These are phyloP conservation scores for Ceratobasidium sp. DNA, from an alignment of 1,284 basidiomycete species.

Conservation along the genomic window DNA sequence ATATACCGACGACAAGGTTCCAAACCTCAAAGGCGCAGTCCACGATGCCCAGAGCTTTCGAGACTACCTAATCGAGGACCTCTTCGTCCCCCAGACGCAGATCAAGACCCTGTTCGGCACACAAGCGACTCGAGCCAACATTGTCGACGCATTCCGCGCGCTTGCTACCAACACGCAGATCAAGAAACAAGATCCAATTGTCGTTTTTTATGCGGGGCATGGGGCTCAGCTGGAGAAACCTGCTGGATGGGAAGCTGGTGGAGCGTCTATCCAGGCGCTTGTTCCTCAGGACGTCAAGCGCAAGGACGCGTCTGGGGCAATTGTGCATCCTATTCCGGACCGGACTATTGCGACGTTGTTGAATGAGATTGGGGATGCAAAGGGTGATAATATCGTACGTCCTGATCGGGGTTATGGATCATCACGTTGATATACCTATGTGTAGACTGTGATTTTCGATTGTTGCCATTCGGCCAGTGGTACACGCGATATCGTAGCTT, in stretches of 20 bases:
- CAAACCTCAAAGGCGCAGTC: constrained; percentile 13
- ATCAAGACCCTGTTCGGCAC: neutral
- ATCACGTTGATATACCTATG: neutral
- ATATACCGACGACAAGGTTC: neutral
- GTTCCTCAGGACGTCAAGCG: constrained; percentile 11
- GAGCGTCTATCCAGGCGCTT: neutral
- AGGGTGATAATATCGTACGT: constrained; percentile 41
- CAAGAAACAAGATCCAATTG: constrained; percentile 6
- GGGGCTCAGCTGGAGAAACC: constrained; percentile 8
- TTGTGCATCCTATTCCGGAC: constrained; percentile 19
- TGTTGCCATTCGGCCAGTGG: constrained; percentile 18
- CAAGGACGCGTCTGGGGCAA: neutral
- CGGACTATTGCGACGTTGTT: constrained; percentile 24
- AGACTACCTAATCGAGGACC: neutral
- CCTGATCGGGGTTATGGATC: neutral
- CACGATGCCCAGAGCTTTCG: neutral
- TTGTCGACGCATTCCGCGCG: neutral
- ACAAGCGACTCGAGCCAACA: constrained; percentile 5
- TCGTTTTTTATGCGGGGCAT: constrained; percentile 29
- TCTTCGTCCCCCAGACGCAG: neutral
- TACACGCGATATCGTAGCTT: neutral
- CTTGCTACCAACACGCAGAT: neutral
- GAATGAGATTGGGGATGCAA: neutral
- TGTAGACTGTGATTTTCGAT: constrained; percentile 39
- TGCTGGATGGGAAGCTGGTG: constrained; percentile 14